Conservation (phyloP, 2,329 filamentous ascomycete genomes). For the Phialophora verrucosa region DNA sequence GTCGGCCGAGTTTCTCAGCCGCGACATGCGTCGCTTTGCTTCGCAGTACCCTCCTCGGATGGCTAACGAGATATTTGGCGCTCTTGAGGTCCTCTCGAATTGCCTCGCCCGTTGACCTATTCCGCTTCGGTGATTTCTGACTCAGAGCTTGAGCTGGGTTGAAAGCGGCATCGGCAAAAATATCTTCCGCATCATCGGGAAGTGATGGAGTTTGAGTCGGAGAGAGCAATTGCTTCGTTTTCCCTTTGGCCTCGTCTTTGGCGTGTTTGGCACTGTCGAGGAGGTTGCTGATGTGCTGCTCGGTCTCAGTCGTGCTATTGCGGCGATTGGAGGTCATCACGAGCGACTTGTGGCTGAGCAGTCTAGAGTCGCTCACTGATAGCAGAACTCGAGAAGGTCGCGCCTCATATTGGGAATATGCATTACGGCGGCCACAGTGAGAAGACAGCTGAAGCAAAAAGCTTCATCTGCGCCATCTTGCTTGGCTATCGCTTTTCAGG, state of each 20-base stretch:
- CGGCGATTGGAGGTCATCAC: conserved; percentile 11
- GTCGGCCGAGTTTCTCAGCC: conserved; percentile 43
- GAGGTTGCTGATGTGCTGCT: conserved; percentile 24
- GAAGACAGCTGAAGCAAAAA: background rate
- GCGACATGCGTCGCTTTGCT: conserved; percentile 43
- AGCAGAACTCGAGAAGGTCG: background rate
- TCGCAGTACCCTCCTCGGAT: conserved; percentile 44
- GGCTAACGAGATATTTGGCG: conserved; percentile 38
- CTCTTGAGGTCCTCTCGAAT: conserved; percentile 36
- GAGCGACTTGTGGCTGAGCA: background rate
- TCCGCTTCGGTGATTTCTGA: conserved; percentile 29
- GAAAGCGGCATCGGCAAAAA: conserved; percentile 45
- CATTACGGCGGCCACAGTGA: background rate
- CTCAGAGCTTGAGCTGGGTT: conserved; percentile 42
- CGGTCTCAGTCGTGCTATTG: conserved; percentile 16
- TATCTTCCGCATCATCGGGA: conserved; percentile 17
- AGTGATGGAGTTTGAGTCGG: background rate
- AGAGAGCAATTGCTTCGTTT: conserved; percentile 25
- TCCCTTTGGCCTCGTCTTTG: conserved; percentile 31
- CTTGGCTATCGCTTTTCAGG: conserved; percentile 14
- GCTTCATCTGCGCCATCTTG: conserved; percentile 1
- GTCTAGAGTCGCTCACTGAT: background rate
- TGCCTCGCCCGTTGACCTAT: conserved; percentile 35
- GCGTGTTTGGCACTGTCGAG: conserved; percentile 20
- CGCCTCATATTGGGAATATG: background rate